These are phyloP conservation scores for Flagelloscypha sp. DNA, from an alignment of 768 basidiomycete genomes.

Conservation along the genomic window DNA sequence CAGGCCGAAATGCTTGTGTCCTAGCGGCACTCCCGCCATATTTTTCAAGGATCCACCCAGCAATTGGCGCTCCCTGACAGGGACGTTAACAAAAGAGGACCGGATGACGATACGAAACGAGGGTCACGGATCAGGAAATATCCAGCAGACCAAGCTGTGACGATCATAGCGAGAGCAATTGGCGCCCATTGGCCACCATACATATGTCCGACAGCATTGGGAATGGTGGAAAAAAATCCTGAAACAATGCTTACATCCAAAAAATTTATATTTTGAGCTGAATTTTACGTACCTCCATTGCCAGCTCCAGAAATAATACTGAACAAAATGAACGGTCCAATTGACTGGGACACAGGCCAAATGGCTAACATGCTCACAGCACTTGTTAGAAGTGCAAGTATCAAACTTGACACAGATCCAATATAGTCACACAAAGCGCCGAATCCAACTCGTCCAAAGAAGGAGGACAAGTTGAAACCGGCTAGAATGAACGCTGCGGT, in stretches of 20 bases:
- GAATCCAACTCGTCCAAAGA: slow-evolving; percentile 22
- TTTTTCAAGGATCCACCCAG: slow-evolving; percentile 19
- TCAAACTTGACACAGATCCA: slow-evolving; percentile 21
- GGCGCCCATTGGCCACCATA: slow-evolving; percentile 20
- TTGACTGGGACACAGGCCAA: slow-evolving; percentile 20
- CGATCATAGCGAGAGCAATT: slow-evolving; percentile 26
- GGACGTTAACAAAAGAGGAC: no score
- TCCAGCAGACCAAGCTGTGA: slow-evolving; percentile 22
- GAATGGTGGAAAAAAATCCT: slow-evolving; percentile 26
- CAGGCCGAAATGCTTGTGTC: slow-evolving; percentile 18
- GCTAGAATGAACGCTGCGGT: slow-evolving; percentile 21
- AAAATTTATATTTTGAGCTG: no score
- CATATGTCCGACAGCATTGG: slow-evolving; percentile 20
- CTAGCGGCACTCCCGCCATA: slow-evolving; percentile 17
- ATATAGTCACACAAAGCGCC: slow-evolving; percentile 20
- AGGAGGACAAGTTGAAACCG: slow-evolving; percentile 25
- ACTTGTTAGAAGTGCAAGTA: slow-evolving; percentile 18
- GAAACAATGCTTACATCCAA: no score
- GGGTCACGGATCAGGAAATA: no score
- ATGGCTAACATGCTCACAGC: slow-evolving; percentile 22
- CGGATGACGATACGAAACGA: no score
- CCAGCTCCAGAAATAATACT: slow-evolving; percentile 19
- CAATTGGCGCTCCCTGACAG: slow-evolving; percentile 23
- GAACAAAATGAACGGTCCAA: slow-evolving; percentile 20
- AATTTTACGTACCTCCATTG: slow-evolving; percentile 22